Conservation (phyloP, 108 stramenopile species). For the Cyclotella atomus region DNA sequence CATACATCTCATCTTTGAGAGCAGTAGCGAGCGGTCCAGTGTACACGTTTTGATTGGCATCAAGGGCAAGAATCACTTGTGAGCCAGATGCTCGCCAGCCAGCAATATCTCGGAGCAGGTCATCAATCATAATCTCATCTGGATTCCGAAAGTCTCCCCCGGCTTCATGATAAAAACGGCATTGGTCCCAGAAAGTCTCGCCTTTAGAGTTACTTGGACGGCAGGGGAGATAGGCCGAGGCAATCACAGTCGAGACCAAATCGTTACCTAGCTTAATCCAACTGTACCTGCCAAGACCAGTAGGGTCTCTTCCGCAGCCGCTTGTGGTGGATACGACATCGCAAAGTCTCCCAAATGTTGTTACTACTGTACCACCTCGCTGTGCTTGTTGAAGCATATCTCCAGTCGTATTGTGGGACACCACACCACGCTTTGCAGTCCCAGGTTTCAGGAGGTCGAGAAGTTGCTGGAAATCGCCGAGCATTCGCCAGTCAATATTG, state of each 20-base stretch:
- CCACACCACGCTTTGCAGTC: neutral
- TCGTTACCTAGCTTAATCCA: neutral
- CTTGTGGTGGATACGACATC: neutral
- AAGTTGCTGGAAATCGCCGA: neutral
- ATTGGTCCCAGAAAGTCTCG: no score
- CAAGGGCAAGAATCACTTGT: no score
- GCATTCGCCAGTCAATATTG: neutral
- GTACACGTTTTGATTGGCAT: no score
- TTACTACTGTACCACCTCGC: neutral
- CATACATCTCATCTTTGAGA: no score
- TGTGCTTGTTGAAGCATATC: neutral
- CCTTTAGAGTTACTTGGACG: neutral
- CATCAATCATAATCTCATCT: neutral
- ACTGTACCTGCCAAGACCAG: no score
- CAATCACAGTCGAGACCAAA: neutral
- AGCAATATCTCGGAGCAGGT: no score
- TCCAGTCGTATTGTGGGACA: neutral
- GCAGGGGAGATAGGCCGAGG: neutral
- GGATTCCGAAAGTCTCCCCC: neutral
- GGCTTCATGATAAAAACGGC: neutral
- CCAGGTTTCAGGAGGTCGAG: neutral
- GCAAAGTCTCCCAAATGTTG: neutral
- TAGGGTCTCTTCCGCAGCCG: neutral
- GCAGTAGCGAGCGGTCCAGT: no score
- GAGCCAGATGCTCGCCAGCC: no score